Base-by-base conservation (phyloP, 2,329 filamentous ascomycete genomes). In the Lecanoromycetidae sp. region DNA sequence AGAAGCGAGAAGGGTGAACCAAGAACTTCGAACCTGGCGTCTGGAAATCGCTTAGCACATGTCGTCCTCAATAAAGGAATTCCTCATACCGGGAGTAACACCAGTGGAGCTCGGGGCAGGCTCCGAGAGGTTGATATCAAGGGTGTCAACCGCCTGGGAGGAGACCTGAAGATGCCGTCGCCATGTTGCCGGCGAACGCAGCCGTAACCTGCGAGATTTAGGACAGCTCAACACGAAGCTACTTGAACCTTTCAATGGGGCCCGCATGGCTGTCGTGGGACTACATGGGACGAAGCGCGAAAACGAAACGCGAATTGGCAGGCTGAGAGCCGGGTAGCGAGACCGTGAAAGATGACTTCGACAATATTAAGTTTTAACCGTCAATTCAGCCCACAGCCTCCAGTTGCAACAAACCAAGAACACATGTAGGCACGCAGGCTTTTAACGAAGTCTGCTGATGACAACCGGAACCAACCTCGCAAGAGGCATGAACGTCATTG, bases 11-110 rank as follows among this genome's bases (percentile, higher is more conserved):
- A 91, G 1, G 90, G 87, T 20, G 85, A 78, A 52, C 91, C 91
- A 54, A 98, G 71, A 39, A 96, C 87, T 66, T 96, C 87, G 65
- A 98, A 98, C 49, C 81, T 80, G 46, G 91, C 91, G 75, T 96
- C 91, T 95, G 57, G 6, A 4, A 26, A 2, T 19, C 5, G 4
- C n/a, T 50, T 19, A 50, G 5, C 26, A 17, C 12, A 17, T n/a
- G 12, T 5, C 22, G 23, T n/a, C 2, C 0, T 5, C 17, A 15
- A 15, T 7, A 12, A 7, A n/a, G n/a, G 9, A 4, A 3, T 25
- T 27, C 9, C 5, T 39, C 39, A 33, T 35, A 55, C 52, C 54
- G 38, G 54, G 44, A 15, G 44, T 26, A 13, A 34, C 36, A 19
- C 43, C 50, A 8, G 15, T 37, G 23, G 32, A 34, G 35, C 22